Percentiles rank a stretch among this genome's conserved stretches.
phyloP scores from a whole-genome alignment of 179 eudicot genomes.

The Nepenthes alata region DNA sequence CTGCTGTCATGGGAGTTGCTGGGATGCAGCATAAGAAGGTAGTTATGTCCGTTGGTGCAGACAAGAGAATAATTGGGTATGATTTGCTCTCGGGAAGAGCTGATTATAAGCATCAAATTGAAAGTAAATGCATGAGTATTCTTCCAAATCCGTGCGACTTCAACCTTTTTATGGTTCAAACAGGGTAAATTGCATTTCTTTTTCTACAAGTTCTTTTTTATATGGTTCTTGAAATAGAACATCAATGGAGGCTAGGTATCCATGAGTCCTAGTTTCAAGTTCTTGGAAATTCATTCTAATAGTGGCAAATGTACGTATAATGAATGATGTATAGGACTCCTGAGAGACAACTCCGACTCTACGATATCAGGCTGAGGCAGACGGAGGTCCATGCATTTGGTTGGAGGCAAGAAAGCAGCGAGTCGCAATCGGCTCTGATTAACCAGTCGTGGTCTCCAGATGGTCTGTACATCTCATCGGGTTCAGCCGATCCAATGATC shows the following conservation, averaged over 20 bases:
- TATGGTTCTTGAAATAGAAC: too few relatives aligned
- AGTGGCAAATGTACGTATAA: too few relatives aligned
- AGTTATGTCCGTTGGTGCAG: slow-evolving; percentile 76
- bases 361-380: slow-evolving; percentile 60
- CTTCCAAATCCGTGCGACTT: slow-evolving; percentile 88
- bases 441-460: slow-evolving; percentile 98
- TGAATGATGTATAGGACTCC: slow-evolving; percentile 49
- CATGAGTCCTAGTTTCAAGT: too few relatives aligned
- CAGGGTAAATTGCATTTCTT: slow-evolving; percentile 49
- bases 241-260: too few relatives aligned
- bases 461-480: slow-evolving; percentile 76
- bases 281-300: too few relatives aligned
- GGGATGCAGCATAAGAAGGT: slow-evolving; percentile 76
- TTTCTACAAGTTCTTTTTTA: too few relatives aligned
- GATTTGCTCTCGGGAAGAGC: slow-evolving; percentile 60
- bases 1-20: slow-evolving; percentile 98
- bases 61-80: slow-evolving; percentile 66
- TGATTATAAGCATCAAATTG: slow-evolving; percentile 77
- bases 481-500: slow-evolving; percentile 83
- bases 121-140: slow-evolving; percentile 95
- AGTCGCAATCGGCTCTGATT: slow-evolving; percentile 84
- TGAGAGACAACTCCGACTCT: slow-evolving; percentile 70
- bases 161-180: slow-evolving; percentile 95
- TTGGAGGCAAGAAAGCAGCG: slow-evolving; percentile 94
- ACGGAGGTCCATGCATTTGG: slow-evolving; percentile 80